phyloP scores from a whole-genome alignment of 129 eudicot genomes.

The Apium graveolens region DNA sequence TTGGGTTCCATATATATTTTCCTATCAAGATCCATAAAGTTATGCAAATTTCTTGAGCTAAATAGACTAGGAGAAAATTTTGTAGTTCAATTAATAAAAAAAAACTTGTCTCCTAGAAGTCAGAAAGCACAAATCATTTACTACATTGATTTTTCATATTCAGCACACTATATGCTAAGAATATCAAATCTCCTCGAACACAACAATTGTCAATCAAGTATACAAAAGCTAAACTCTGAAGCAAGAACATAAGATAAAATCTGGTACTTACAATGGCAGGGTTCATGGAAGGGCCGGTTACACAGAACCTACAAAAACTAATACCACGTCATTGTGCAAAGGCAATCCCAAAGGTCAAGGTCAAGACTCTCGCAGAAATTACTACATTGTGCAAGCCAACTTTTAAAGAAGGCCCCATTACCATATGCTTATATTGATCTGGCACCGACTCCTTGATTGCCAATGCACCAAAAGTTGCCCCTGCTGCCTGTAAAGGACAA shows the following conservation, averaged over 20 bases:
- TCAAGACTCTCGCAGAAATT: constrained; percentile 47
- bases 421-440: constrained; percentile 55
- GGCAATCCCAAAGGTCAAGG: too few species aligned
- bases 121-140: too few species aligned
- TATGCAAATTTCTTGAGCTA: neutral
- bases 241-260: neutral
- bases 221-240: neutral
- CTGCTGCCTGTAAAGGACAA: constrained; percentile 50
- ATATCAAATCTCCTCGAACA: too few species aligned
- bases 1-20: too few species aligned
- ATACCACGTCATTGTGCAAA: too few species aligned
- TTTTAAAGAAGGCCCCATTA: constrained; percentile 58
- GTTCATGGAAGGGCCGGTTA: constrained; percentile 66
- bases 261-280: constrained; percentile 46
- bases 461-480: constrained; percentile 66
- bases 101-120: neutral
- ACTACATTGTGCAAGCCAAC: constrained; percentile 56
- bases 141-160: neutral
- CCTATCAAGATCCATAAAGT: too few species aligned
- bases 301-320: constrained; percentile 41
- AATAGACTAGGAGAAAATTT: neutral
- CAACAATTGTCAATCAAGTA: neutral
- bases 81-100: neutral
- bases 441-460: constrained; percentile 69
- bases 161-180: neutral